A percentile compares a stretch with the other conserved stretches of the same genome.
Conservation (phyloP, 768 basidiomycete species). For the Russula sp. region DNA sequence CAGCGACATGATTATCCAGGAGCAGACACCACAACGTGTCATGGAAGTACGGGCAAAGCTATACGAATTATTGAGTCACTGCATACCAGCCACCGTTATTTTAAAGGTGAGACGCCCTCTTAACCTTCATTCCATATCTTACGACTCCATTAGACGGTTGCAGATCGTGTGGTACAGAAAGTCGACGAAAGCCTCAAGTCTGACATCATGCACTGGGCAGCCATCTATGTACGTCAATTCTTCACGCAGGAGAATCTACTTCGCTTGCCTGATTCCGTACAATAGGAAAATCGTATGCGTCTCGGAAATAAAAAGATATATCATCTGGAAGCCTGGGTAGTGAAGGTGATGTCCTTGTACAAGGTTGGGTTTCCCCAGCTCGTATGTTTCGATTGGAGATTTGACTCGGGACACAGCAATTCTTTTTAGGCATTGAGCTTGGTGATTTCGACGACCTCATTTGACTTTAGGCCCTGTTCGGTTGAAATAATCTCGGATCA, state of each 20-base stretch:
- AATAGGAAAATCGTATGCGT: constrained; percentile 93
- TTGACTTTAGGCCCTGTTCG: not conserved
- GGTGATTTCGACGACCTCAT: constrained; percentile 42
- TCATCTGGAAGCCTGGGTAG: constrained; percentile 96
- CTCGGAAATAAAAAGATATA: constrained; percentile 90
- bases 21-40: constrained; percentile 83
- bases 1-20: constrained; percentile 81
- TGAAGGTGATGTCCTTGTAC: constrained; percentile 90
- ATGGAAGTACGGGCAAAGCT: constrained; percentile 91
- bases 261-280: not conserved
- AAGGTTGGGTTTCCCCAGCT: constrained; percentile 46
- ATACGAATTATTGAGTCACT: constrained; percentile 94
- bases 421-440: constrained; percentile 57
- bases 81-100: constrained; percentile 89
- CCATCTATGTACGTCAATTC: constrained; percentile 70
- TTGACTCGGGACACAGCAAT: constrained; percentile 29
- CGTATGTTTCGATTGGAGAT: not conserved
- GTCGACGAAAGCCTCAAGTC: constrained; percentile 88
- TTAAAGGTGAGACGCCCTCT: constrained; percentile 58
- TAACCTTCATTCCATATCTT: not conserved
- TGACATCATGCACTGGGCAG: constrained; percentile 97
- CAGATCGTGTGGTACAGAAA: constrained; percentile 77
- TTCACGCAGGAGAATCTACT: not conserved
- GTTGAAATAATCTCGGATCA: too few species aligned
- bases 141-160: constrained; percentile 62